Conservation (phyloP, 768 basidiomycete genomes). For the Boletus tomentosulus region DNA sequence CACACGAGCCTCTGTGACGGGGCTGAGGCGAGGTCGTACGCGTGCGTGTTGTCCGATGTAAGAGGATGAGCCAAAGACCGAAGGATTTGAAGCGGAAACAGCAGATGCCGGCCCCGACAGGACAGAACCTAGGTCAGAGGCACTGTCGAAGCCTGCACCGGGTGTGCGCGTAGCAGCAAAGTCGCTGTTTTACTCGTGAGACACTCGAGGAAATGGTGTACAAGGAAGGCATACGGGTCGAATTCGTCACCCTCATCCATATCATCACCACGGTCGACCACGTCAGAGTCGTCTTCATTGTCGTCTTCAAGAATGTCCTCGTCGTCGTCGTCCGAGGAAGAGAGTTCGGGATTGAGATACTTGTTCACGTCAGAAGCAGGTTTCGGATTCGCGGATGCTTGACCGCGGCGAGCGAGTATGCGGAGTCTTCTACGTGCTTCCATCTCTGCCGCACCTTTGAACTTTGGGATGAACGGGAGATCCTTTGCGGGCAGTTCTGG, state of each 20-base stretch:
- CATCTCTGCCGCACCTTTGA: constrained; percentile 86
- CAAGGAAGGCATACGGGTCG: constrained; percentile 58
- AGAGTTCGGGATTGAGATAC: constrained; percentile 44
- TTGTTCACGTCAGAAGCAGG: constrained; percentile 24
- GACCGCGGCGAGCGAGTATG: constrained; percentile 55
- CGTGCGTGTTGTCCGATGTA: constrained; percentile 35
- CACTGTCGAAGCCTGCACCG: constrained; percentile 52
- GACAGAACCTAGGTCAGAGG: constrained; percentile 59
- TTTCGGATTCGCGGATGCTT: constrained; percentile 29
- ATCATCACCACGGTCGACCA: constrained; percentile 43
- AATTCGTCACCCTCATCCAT: constrained; percentile 72
- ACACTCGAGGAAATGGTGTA: background rate
- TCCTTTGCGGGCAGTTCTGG: constrained; percentile 44
- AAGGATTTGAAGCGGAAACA: constrained; percentile 53
- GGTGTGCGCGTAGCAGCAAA: constrained; percentile 59
- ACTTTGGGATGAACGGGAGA: constrained; percentile 67
- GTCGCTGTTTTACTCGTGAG: constrained; percentile 41
- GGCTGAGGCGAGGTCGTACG: constrained; percentile 51
- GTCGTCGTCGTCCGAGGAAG: constrained; percentile 50
- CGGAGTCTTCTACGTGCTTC: constrained; percentile 64
- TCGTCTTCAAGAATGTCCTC: constrained; percentile 42
- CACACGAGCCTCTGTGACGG: constrained; percentile 53
- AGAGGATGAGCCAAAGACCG: constrained; percentile 47
- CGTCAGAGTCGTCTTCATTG: constrained; percentile 47
- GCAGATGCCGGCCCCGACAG: constrained; percentile 49